A percentile compares a stretch with the other conserved stretches of the same genome.
These are phyloP conservation scores for Carex littledalei DNA, from an alignment of 176 grass and related monocot genomes.

Conservation along the genomic window DNA sequence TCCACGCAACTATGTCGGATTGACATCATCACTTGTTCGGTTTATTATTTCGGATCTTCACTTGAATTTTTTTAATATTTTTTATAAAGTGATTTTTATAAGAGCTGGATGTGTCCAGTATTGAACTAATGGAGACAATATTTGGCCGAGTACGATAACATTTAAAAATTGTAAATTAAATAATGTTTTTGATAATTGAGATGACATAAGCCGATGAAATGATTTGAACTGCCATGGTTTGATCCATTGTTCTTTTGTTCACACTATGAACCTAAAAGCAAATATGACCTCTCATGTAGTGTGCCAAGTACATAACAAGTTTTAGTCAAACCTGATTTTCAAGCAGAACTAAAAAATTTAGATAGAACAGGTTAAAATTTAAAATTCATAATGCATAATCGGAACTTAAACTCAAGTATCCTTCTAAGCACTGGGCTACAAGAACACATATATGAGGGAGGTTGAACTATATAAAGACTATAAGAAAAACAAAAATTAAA, in stretches of 20 bases:
- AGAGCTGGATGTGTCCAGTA: not conserved
- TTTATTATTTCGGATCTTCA: not conserved
- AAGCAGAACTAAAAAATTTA: too few species aligned
- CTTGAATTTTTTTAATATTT: not conserved
- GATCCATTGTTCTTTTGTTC: slow-evolving; percentile 4
- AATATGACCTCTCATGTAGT: not conserved
- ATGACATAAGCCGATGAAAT: not conserved
- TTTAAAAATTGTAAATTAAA: slow-evolving; percentile 8
- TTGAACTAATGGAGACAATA: not conserved
- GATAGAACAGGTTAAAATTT: too few species aligned
- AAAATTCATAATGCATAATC: too few species aligned
- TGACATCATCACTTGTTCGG: not conserved
- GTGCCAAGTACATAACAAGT: not conserved
- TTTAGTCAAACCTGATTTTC: not conserved
- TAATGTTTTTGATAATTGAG: not conserved
- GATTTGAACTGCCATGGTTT: slow-evolving; percentile 2
- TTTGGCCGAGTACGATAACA: not conserved
- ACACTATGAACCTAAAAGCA: not conserved
- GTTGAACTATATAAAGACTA: too few species aligned
- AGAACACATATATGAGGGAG: too few species aligned
- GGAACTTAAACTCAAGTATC: too few species aligned
- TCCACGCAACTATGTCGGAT: slow-evolving; percentile 1
- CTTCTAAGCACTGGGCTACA: too few species aligned
- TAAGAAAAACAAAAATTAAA: too few species aligned
- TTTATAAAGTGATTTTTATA: not conserved